phyloP scores from a whole-genome alignment of 129 eudicot species.

The Tagetes erecta region DNA sequence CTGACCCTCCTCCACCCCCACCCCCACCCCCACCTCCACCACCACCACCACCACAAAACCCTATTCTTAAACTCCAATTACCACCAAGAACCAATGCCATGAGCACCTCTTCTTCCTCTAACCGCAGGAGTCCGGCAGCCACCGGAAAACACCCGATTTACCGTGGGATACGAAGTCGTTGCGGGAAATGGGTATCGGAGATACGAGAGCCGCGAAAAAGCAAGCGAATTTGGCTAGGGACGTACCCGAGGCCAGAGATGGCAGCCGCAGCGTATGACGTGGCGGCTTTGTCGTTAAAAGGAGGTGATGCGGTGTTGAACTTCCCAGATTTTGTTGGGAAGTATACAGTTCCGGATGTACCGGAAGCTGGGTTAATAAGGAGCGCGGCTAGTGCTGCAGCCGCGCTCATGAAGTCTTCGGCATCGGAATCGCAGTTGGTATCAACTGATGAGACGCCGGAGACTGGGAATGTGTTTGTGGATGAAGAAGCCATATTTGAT shows the following conservation, averaged over 20 bases:
- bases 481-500: constrained; percentile 44
- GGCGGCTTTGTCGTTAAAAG: constrained; percentile 47
- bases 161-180: constrained; percentile 48
- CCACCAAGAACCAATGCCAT: constrained; percentile 28
- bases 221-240: constrained; percentile 53
- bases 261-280: constrained; percentile 56
- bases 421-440: not conserved
- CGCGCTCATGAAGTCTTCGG: constrained; percentile 18
- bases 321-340: constrained; percentile 30
- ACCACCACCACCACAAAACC: not conserved
- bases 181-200: constrained; percentile 58
- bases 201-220: constrained; percentile 57
- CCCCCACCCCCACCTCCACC: constrained; percentile 12
- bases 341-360: constrained; percentile 24
- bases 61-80: constrained; percentile 9
- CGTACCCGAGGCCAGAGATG: constrained; percentile 54
- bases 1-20: constrained; percentile 32
- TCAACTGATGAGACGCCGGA: not conserved
- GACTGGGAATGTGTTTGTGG: constrained; percentile 35
- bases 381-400: constrained; percentile 45
- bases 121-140: constrained; percentile 19
- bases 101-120: constrained; percentile 24
- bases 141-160: constrained; percentile 38
- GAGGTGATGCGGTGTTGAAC: constrained; percentile 37
- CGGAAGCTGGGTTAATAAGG: constrained; percentile 37